These are phyloP conservation scores for Xylaria sp. DNA, from an alignment of 2,329 filamentous ascomycete genomes.

Conservation along the genomic window DNA sequence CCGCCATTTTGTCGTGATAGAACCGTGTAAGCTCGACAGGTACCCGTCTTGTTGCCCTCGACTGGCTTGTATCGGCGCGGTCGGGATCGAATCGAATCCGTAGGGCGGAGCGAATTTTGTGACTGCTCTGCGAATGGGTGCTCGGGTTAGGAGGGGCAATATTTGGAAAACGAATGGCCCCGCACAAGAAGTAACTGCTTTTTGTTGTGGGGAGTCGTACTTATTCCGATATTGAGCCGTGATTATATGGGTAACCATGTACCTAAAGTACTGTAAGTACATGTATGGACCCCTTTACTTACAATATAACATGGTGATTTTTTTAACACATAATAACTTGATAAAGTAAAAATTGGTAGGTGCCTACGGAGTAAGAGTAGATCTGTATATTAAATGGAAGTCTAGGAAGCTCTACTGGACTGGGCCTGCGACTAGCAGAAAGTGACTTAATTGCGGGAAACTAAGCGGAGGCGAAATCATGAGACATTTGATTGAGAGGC, in stretches of 20 bases:
- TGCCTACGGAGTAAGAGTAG: too few relatives aligned
- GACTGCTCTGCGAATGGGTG: constrained; percentile 31
- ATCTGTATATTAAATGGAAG: too few relatives aligned
- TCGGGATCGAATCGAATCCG: constrained; percentile 39
- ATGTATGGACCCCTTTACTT: too few relatives aligned
- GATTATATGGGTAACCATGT: constrained; percentile 17
- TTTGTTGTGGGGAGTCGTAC: constrained; percentile 37
- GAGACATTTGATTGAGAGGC: too few relatives aligned
- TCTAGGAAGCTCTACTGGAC: too few relatives aligned
- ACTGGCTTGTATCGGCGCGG: constrained; percentile 26
- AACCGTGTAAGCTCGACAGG: constrained; percentile 15
- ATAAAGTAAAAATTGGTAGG: too few relatives aligned
- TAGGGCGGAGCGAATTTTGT: constrained; percentile 38
- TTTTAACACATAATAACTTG: too few relatives aligned
- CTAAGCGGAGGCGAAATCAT: too few relatives aligned
- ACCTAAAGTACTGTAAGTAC: too few relatives aligned
- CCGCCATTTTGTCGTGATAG: constrained; percentile 48
- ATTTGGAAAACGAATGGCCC: constrained; percentile 28
- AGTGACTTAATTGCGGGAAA: too few relatives aligned
- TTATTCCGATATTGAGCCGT: constrained; percentile 40
- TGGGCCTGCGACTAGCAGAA: too few relatives aligned
- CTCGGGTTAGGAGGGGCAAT: constrained; percentile 40
- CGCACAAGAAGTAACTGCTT: constrained; percentile 25
- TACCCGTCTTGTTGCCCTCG: constrained; percentile 19
- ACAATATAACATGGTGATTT: too few relatives aligned